Evolutionary conservation across 2,329 filamentous ascomycete species (phyloP).

Genomic region (Peltaster fructicola): DNA sequence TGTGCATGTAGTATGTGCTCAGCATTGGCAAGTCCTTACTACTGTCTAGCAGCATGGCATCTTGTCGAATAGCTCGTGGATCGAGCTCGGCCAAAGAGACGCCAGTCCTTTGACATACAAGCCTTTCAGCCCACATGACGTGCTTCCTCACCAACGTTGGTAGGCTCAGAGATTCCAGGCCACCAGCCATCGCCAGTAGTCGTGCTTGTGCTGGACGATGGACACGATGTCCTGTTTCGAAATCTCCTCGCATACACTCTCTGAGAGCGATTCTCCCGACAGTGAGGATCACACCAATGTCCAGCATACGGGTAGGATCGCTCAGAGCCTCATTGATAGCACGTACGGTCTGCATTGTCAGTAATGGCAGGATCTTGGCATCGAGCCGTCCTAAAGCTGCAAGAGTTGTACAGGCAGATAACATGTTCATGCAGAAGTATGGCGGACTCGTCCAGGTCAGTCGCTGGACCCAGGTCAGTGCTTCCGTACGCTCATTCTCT

Average conservation of each 20-base stretch:
- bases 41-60: too few relatives aligned
- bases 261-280: conserved; percentile 6
- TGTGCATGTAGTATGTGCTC: too few relatives aligned
- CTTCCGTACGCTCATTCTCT: conserved; percentile 2
- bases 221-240: conserved; percentile 3
- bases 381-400: conserved; percentile 3
- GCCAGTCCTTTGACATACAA: too few relatives aligned
- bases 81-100: too few relatives aligned
- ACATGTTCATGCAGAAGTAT: conserved; percentile 8
- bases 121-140: too few relatives aligned
- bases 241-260: conserved; percentile 6
- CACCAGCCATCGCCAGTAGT: conserved; percentile 6
- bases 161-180: too few relatives aligned
- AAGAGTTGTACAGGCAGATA: conserved; percentile 5
- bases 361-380: conserved; percentile 4
- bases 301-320: conserved; percentile 2
- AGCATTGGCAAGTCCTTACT: too few relatives aligned
- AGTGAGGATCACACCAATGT: conserved; percentile 5
- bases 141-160: too few relatives aligned
- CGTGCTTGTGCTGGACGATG: conserved; percentile 6
- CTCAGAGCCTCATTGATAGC: conserved; percentile 6
- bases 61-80: too few relatives aligned
- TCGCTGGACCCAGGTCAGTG: conserved; percentile 6
- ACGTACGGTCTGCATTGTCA: conserved; percentile 2
- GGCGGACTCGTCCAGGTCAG: conserved; percentile 4